These are phyloP conservation scores for Microcyclosporella mali DNA, from an alignment of 2,329 filamentous ascomycete genomes.

Conservation along the genomic window DNA sequence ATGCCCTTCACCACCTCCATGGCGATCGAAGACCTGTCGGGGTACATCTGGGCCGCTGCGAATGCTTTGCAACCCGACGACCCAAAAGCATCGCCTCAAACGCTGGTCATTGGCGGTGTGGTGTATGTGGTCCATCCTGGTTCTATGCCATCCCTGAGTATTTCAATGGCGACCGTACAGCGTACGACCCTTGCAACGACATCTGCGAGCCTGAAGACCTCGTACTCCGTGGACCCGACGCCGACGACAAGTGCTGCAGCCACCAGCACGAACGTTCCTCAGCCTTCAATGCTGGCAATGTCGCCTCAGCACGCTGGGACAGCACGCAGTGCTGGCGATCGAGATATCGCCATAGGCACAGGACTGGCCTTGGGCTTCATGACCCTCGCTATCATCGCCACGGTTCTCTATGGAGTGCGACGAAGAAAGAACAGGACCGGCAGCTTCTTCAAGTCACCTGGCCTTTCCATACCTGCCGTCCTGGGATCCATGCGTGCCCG, in stretches of 20 bases:
- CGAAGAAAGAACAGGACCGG: constrained; percentile 9
- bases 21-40: not conserved
- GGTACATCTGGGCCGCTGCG: constrained; percentile 1
- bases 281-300: not conserved
- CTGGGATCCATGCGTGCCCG: not conserved
- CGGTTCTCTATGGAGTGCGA: not conserved
- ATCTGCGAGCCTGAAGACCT: not conserved
- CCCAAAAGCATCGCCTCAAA: not conserved
- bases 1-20: not conserved
- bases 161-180: not conserved
- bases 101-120: constrained; percentile 4
- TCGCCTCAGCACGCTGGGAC: not conserved
- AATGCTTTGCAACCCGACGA: not conserved
- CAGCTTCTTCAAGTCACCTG: constrained; percentile 7
- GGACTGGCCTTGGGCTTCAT: constrained; percentile 4
- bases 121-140: constrained; percentile 2
- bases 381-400: constrained; percentile 2
- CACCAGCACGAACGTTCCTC: not conserved
- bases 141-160: not conserved
- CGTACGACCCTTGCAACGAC: not conserved
- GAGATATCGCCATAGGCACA: constrained; percentile 1
- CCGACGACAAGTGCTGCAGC: not conserved
- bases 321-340: constrained; percentile 1
- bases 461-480: constrained; percentile 1
- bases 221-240: not conserved